Evolutionary conservation across 2,329 filamentous ascomycete genomes (phyloP).

Genomic region (Fusarium domesticum): DNA sequence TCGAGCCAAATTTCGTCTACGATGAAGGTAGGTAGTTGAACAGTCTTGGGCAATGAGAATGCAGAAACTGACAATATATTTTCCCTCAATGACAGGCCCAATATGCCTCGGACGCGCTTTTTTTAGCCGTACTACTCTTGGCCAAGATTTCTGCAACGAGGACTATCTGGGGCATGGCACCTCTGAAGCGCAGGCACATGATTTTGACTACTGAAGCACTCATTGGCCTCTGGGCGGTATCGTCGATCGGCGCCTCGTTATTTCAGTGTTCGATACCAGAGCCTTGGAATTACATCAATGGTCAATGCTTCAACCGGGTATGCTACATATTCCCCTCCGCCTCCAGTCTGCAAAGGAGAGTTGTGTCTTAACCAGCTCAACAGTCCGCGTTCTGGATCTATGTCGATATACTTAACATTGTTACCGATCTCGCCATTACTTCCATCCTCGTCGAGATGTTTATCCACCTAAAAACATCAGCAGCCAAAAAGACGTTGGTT

Average conservation of each 20-base stretch:
- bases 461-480: conserved; percentile 6
- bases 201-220: conserved; percentile 11
- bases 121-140: conserved; percentile 9
- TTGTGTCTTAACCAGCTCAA: neutral
- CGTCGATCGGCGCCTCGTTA: conserved; percentile 8
- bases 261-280: conserved; percentile 18
- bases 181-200: conserved; percentile 6
- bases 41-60: no score
- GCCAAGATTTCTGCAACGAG: conserved; percentile 21
- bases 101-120: conserved; percentile 15
- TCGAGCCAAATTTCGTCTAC: conserved; percentile 8
- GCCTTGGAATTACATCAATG: conserved; percentile 17
- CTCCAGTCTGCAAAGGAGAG: no score
- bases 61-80: neutral
- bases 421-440: conserved; percentile 10
- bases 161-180: conserved; percentile 19
- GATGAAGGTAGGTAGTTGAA: conserved; percentile 14
- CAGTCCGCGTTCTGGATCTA: conserved; percentile 13
- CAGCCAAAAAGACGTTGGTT: conserved; percentile 9
- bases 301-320: conserved; percentile 18
- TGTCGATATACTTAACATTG: conserved; percentile 12
- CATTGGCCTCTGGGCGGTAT: conserved; percentile 12
- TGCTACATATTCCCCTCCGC: neutral
- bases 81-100: conserved; percentile 1
- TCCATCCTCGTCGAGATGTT: conserved; percentile 9